Evolutionary conservation across 1,284 basidiomycete species (phyloP).

Genomic region (Tylopilus sp.): DNA sequence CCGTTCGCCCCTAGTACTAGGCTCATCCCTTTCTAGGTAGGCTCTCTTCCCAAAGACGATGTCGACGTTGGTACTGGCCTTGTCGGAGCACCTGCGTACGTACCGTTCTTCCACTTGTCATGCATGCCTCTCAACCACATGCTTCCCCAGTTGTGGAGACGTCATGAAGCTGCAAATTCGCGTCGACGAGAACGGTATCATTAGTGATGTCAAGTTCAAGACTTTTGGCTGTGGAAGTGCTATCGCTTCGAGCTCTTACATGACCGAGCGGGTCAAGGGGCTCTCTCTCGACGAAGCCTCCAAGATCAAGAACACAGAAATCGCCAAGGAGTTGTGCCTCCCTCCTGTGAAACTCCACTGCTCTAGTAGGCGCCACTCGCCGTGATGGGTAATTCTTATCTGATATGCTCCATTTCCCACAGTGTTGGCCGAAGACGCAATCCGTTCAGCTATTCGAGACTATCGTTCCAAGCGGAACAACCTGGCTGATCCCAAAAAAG

Average conservation of each 20-base stretch:
- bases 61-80: slow-evolving; percentile 94
- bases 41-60: slow-evolving; percentile 91
- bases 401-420: slow-evolving; percentile 27
- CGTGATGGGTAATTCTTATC: slow-evolving; percentile 10
- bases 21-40: slow-evolving; percentile 78
- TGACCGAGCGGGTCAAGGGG: slow-evolving; percentile 98
- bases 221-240: slow-evolving; percentile 97
- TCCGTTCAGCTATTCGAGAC: slow-evolving; percentile 91
- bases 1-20: slow-evolving; percentile 29
- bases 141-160: slow-evolving; percentile 68
- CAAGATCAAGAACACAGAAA: slow-evolving; percentile 98
- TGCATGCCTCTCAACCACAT: slow-evolving; percentile 11
- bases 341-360: slow-evolving; percentile 97
- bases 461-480: slow-evolving; percentile 78
- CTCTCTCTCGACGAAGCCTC: slow-evolving; percentile 92
- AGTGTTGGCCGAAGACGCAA: slow-evolving; percentile 98
- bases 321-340: slow-evolving; percentile 93
- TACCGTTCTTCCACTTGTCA: slow-evolving; percentile 26
- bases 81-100: slow-evolving; percentile 96
- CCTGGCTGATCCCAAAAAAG: slow-evolving; percentile 50
- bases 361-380: slow-evolving; percentile 58
- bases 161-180: slow-evolving; percentile 99
- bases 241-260: slow-evolving; percentile 95
- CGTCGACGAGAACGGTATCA: slow-evolving; percentile 92
- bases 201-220: slow-evolving; percentile 99